Conservation (phyloP, 169 alveolate genomes). For the Plasmodium vinckei region DNA sequence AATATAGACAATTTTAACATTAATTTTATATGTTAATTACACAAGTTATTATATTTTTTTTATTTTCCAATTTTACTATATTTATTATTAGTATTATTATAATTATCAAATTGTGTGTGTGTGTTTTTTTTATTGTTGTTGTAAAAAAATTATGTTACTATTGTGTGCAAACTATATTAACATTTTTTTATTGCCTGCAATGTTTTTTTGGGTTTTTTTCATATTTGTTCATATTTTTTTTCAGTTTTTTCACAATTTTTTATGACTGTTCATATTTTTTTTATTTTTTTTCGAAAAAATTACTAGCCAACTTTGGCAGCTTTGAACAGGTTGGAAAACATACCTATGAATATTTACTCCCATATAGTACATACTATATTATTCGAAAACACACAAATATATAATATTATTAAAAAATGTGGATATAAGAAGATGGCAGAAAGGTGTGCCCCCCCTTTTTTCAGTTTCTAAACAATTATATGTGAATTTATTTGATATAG, state of each 20-base stretch:
- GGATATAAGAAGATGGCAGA: too few relatives aligned
- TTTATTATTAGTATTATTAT: not conserved
- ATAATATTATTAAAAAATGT: too few relatives aligned
- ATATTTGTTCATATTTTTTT: not conserved
- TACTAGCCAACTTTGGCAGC: slow-evolving; percentile 7
- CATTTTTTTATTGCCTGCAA: not conserved
- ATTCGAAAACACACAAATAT: too few relatives aligned
- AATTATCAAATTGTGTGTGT: not conserved
- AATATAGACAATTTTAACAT: too few relatives aligned
- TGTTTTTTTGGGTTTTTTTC: not conserved
- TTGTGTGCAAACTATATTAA: slow-evolving; percentile 15
- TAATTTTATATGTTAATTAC: too few relatives aligned
- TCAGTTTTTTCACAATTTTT: not conserved
- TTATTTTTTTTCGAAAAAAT: slow-evolving; percentile 3
- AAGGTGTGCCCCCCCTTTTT: too few relatives aligned
- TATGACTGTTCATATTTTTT: slow-evolving; percentile 6
- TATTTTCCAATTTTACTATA: too few relatives aligned
- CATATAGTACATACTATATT: too few relatives aligned
- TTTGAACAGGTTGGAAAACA: not conserved
- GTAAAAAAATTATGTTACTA: not conserved
- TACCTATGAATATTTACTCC: too few relatives aligned
- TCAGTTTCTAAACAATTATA: too few relatives aligned
- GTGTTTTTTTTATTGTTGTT: slow-evolving; percentile 15
- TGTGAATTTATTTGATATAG: too few relatives aligned
- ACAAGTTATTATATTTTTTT: too few relatives aligned